phyloP scores from a whole-genome alignment of 805 yeast species.

The Cyberlindnera lachancei region DNA sequence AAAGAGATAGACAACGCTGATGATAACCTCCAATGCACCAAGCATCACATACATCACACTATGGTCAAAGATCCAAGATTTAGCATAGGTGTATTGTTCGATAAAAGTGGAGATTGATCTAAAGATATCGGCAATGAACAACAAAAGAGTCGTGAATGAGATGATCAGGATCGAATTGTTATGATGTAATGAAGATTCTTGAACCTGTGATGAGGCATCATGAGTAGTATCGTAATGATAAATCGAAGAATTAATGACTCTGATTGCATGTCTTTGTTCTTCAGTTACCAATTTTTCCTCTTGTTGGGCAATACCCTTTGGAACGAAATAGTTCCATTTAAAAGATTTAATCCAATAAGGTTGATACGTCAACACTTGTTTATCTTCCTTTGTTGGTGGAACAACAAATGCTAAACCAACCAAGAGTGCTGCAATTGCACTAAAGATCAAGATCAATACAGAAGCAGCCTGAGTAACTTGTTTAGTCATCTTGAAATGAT shows the following conservation, averaged over 20 bases:
- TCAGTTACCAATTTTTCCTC: slow-evolving; percentile 31
- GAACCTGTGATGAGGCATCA: slow-evolving; percentile 9
- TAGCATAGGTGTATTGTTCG: slow-evolving; percentile 23
- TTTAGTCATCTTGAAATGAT: slow-evolving; percentile 42
- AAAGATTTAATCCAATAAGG: slow-evolving; percentile 75
- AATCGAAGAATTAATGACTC: slow-evolving; percentile 56
- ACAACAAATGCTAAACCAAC: slow-evolving; percentile 45
- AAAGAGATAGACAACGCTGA: slow-evolving; percentile 47
- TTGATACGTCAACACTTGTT: slow-evolving; percentile 49
- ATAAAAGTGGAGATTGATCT: slow-evolving; percentile 42
- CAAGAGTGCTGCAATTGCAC: slow-evolving; percentile 46
- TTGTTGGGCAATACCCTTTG: slow-evolving; percentile 41
- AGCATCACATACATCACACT: slow-evolving; percentile 60
- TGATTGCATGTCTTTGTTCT: slow-evolving; percentile 34
- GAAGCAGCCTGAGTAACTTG: slow-evolving; percentile 48
- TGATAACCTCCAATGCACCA: slow-evolving; percentile 59
- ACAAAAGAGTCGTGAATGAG: slow-evolving; percentile 37
- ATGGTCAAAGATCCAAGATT: slow-evolving; percentile 43
- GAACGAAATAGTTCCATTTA: slow-evolving; percentile 50
- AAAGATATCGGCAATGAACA: slow-evolving; percentile 43
- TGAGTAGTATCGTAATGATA: slow-evolving; percentile 27
- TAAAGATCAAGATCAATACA: slow-evolving; percentile 41
- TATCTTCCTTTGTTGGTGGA: slow-evolving; percentile 47
- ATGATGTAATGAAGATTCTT: slow-evolving; percentile 32
- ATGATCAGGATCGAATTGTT: slow-evolving; percentile 41